phyloP scores from a whole-genome alignment of 2,329 filamentous ascomycete species.

The Atkinsonella hypoxylon region DNA sequence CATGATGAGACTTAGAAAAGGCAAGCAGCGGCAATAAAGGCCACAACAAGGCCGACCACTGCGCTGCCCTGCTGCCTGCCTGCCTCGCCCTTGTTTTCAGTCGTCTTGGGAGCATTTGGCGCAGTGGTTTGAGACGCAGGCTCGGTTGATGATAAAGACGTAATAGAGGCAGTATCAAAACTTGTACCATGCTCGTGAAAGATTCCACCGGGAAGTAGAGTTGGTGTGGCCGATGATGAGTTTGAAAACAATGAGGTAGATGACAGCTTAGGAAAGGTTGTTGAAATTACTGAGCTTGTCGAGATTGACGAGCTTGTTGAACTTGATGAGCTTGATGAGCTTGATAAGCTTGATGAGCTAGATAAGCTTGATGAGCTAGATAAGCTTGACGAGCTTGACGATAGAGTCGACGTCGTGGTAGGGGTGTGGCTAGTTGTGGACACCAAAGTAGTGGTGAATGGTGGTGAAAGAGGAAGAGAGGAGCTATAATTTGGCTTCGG shows the following conservation, averaged over 20 bases:
- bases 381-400: slow-evolving; percentile 4
- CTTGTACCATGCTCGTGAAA: slow-evolving; percentile 40
- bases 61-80: slow-evolving; percentile 37
- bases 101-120: slow-evolving; percentile 20
- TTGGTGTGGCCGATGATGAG: slow-evolving; percentile 5
- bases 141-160: neutral
- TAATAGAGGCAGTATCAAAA: slow-evolving; percentile 10
- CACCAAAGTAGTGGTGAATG: neutral
- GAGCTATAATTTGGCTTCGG: slow-evolving; percentile 7
- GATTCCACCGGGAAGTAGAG: slow-evolving; percentile 31
- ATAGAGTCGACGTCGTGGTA: slow-evolving; percentile 5
- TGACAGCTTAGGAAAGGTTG: slow-evolving; percentile 5
- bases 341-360: slow-evolving; percentile 7
- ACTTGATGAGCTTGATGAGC: slow-evolving; percentile 1
- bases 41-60: slow-evolving; percentile 41
- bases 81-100: slow-evolving; percentile 31
- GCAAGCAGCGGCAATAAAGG: slow-evolving; percentile 40
- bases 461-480: slow-evolving; percentile 5
- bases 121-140: slow-evolving; percentile 15
- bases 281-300: neutral
- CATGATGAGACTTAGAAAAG: slow-evolving; percentile 25
- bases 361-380: slow-evolving; percentile 1
- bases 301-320: neutral
- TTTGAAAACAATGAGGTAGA: slow-evolving; percentile 7
- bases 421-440: slow-evolving; percentile 1